A percentile compares a stretch with the other conserved stretches of the same genome.
Conservation (phyloP, 2,329 filamentous ascomycete genomes). For the Sclerotinia borealis region DNA sequence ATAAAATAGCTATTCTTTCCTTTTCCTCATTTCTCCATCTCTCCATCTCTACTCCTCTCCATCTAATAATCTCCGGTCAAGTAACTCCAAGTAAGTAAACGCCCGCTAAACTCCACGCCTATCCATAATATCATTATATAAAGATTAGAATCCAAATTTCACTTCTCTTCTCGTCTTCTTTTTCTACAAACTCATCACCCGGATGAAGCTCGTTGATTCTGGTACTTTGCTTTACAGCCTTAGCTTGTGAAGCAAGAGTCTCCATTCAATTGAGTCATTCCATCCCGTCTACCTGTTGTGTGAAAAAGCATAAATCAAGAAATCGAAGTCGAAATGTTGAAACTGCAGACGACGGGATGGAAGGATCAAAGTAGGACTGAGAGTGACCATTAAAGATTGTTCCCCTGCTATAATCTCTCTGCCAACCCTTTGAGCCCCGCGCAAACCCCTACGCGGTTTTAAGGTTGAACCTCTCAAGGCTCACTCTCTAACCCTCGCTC, state of each 20-base stretch:
- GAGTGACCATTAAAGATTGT: not conserved
- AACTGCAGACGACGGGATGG: not conserved
- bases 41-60: not conserved
- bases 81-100: not conserved
- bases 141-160: not conserved
- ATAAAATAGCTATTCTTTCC: no score
- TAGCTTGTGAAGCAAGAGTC: not conserved
- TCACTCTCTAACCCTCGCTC: constrained; percentile 13
- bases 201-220: not conserved
- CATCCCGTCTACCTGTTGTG: not conserved
- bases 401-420: not conserved
- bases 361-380: not conserved
- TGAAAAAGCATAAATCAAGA: not conserved
- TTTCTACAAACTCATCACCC: not conserved
- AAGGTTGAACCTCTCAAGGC: not conserved
- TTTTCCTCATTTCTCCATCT: no score
- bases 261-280: not conserved
- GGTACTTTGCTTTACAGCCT: not conserved
- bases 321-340: not conserved
- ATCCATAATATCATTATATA: not conserved
- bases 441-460: not conserved
- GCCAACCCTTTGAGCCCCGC: not conserved
- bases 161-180: not conserved
- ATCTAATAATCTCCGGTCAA: not conserved
- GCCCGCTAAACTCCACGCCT: not conserved